Percentiles rank a stretch among this genome's conserved stretches.
These are phyloP conservation scores for Magnusiomyces suaveolens DNA, from an alignment of 1,139 yeast genomes.

Conservation along the genomic window DNA sequence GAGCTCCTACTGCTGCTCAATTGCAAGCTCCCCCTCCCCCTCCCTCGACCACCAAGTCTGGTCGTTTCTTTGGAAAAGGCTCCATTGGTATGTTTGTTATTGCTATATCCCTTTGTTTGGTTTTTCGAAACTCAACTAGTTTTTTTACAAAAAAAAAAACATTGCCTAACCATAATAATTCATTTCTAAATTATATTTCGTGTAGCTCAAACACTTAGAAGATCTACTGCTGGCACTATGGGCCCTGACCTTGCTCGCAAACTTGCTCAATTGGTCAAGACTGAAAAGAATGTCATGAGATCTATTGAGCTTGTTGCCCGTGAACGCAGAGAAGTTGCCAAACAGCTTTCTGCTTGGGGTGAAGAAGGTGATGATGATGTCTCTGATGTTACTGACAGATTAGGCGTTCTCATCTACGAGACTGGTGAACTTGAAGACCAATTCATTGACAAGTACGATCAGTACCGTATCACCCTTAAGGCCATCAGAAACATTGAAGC, in stretches of 20 bases:
- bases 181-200: too few relatives aligned
- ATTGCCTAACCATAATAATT: too few relatives aligned
- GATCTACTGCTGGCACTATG: constrained; percentile 81
- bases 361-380: constrained; percentile 96
- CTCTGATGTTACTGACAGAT: constrained; percentile 91
- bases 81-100: constrained; percentile 71
- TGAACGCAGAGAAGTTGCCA: constrained; percentile 95
- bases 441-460: constrained; percentile 94
- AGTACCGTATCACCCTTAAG: constrained; percentile 92
- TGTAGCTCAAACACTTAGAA: constrained; percentile 73
- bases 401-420: constrained; percentile 91
- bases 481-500: constrained; percentile 93
- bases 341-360: constrained; percentile 95
- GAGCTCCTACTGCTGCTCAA: constrained; percentile 97
- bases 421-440: constrained; percentile 97
- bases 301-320: constrained; percentile 86
- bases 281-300: constrained; percentile 94
- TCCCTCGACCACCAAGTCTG: constrained; percentile 66
- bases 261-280: constrained; percentile 80
- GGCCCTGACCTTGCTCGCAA: constrained; percentile 94
- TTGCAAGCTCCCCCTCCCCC: constrained; percentile 81
- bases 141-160: too few relatives aligned
- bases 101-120: too few relatives aligned
- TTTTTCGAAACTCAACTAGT: too few relatives aligned
- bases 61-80: constrained; percentile 84